phyloP scores from a whole-genome alignment of 495 filamentous ascomycete genomes.

The Talaromyces borbonicus region DNA sequence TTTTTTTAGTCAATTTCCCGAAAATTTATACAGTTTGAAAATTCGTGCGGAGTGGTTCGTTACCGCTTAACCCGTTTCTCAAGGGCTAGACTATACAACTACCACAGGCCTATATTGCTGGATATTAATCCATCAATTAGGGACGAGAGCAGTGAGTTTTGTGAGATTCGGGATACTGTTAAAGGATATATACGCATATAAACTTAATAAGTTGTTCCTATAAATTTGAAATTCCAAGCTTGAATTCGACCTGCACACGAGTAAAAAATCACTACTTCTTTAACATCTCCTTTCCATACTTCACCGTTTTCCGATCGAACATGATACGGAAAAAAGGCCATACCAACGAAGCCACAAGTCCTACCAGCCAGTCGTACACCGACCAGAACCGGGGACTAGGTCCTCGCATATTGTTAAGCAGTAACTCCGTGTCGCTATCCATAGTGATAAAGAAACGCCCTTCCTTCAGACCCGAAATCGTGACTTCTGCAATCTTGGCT shows the following conservation, averaged over 20 bases:
- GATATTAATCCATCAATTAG: neutral
- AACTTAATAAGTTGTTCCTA: no score
- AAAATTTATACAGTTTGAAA: conserved; percentile 4
- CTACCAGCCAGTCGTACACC: conserved; percentile 13
- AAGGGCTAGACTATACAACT: neutral
- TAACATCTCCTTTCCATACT: conserved; percentile 5
- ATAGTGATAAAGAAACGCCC: conserved; percentile 11
- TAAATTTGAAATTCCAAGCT: no score
- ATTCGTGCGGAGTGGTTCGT: no score
- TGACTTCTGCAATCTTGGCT: conserved; percentile 7
- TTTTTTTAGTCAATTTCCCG: conserved; percentile 4
- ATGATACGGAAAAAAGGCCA: conserved; percentile 9
- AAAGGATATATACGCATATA: no score
- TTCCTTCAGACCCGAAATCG: conserved; percentile 6
- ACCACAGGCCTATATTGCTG: neutral
- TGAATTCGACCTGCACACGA: no score
- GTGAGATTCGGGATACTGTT: no score
- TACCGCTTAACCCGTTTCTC: neutral
- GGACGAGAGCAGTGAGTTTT: no score
- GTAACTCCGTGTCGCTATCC: conserved; percentile 11
- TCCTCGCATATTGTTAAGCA: conserved; percentile 21
- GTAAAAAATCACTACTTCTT: neutral
- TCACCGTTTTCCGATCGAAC: conserved; percentile 10
- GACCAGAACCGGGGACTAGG: conserved; percentile 15
- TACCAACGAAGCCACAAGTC: conserved; percentile 9